Conservation (phyloP, 2,329 filamentous ascomycete species). For the Rosellinia necatrix region DNA sequence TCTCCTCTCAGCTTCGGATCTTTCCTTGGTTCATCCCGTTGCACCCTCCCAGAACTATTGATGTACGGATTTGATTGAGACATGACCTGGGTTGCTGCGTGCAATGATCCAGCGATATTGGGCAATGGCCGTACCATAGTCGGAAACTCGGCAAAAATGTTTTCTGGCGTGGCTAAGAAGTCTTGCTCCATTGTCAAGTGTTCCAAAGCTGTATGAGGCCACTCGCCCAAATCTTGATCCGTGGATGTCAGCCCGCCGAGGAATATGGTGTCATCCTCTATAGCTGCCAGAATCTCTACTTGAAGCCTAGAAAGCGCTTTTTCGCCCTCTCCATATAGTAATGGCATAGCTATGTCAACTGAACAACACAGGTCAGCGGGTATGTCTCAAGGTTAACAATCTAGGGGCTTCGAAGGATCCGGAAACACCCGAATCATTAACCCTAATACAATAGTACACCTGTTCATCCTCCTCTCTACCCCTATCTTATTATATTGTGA, state of each 20-base stretch:
- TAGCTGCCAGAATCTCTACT: slow-evolving; percentile 14
- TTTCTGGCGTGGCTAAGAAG: slow-evolving; percentile 11
- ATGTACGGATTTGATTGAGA: too few relatives aligned
- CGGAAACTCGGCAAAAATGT: not conserved
- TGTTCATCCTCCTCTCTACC: too few relatives aligned
- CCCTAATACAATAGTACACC: too few relatives aligned
- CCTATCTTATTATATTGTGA: too few relatives aligned
- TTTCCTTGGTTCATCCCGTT: too few relatives aligned
- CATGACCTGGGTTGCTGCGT: not conserved
- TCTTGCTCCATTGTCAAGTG: not conserved
- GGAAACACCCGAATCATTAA: too few relatives aligned
- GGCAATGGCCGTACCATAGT: not conserved
- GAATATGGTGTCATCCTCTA: slow-evolving; percentile 13
- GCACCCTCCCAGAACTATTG: too few relatives aligned
- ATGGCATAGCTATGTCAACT: slow-evolving; percentile 23
- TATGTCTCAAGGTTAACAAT: too few relatives aligned
- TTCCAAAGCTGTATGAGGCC: too few relatives aligned
- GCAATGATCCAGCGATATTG: not conserved
- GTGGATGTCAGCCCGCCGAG: not conserved
- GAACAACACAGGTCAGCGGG: too few relatives aligned
- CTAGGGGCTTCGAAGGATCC: too few relatives aligned
- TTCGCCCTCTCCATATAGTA: slow-evolving; percentile 25
- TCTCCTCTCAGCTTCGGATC: slow-evolving; percentile 1
- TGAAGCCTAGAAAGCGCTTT: slow-evolving; percentile 21
- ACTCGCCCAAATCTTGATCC: not conserved